Evolutionary conservation across 2,329 filamentous ascomycete species (phyloP), one percentile per base, ranked within the genome.

Genomic region (Septoria linicola): DNA sequence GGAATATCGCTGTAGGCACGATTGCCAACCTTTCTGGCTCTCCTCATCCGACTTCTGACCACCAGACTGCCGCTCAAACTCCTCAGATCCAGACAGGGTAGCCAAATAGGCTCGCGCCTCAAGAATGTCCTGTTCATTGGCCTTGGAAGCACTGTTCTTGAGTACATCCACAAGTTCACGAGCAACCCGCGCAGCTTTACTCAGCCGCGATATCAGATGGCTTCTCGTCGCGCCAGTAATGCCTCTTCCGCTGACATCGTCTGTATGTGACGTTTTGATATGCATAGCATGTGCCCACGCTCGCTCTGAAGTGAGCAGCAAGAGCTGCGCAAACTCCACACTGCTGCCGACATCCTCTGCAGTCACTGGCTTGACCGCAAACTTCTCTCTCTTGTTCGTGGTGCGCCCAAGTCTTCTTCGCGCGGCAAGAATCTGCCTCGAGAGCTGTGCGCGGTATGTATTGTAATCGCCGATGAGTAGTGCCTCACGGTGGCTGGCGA

Each of bases 261-360:
- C 80, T 32, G 88, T 82, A 68, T 95, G 89, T 16, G 82, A 76
- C 3, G 89, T 81, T 72, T 95, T 96, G 80, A 96, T 89, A 67
- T 87, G 84, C 90, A 97, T 95, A 51, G 91, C 92, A 70, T 96
- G 86, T 31, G 93, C 92, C 89, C 90, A 97, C 44, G 91, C 89
- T 58, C 93, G 82, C 74, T 99, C 93, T 54, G 91, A 84, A 32
- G 84, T 88, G 65, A 96, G 82, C 50, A 99, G 79, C 25, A 92
- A 77, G n/a, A 96, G 77, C 60, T 87, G 79, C 41, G 85, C 81
- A 63, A 82, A 96, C 87, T 88, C 88, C 70, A 83, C 77, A 71
- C 90, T 88, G 57, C 79, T 77, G 30, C 78, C 80, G 63, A 97
- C 79, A 66, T 95, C 82, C 60, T 87, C 83, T 21, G 88, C 79